phyloP scores from a whole-genome alignment of 108 stramenopile genomes.

The Fragilaria crotonensis region DNA sequence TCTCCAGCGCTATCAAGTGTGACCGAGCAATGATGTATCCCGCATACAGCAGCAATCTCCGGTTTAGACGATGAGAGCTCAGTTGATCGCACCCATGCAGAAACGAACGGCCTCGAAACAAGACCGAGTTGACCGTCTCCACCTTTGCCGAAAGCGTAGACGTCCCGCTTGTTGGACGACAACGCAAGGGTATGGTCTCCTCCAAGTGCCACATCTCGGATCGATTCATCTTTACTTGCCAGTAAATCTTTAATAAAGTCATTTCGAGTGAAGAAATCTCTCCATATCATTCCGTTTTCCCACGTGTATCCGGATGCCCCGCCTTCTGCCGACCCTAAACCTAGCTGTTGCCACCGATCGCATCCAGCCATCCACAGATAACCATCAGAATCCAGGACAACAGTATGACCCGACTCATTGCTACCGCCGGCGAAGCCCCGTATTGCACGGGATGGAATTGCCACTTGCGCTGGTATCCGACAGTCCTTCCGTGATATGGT shows the following conservation, averaged over 20 bases:
- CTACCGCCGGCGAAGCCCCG: conserved; percentile 33
- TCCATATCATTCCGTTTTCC: conserved; percentile 55
- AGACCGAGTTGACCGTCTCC: conserved; percentile 60
- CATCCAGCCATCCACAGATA: conserved; percentile 53
- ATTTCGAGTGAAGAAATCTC: conserved; percentile 24
- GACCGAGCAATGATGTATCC: conserved; percentile 45
- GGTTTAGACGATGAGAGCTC: conserved; percentile 21
- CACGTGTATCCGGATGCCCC: conserved; percentile 62
- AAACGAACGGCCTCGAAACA: conserved; percentile 50
- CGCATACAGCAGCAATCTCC: conserved; percentile 45
- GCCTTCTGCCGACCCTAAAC: conserved; percentile 43
- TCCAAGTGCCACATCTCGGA: conserved; percentile 61
- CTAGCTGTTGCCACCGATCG: conserved; percentile 74
- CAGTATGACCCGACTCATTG: conserved; percentile 49
- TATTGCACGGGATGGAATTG: not conserved
- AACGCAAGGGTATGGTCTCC: conserved; percentile 63
- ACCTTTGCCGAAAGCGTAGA: conserved; percentile 56
- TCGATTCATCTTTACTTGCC: too few species aligned
- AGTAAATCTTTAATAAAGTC: too few species aligned
- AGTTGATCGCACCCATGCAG: conserved; percentile 49
- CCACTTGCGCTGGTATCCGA: not conserved
- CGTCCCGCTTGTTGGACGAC: conserved; percentile 38
- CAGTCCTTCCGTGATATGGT: not conserved
- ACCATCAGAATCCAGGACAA: conserved; percentile 35
- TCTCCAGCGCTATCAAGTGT: conserved; percentile 40